Base-by-base conservation (phyloP, 768 basidiomycete species). In the Auriscalpium orientale region DNA sequence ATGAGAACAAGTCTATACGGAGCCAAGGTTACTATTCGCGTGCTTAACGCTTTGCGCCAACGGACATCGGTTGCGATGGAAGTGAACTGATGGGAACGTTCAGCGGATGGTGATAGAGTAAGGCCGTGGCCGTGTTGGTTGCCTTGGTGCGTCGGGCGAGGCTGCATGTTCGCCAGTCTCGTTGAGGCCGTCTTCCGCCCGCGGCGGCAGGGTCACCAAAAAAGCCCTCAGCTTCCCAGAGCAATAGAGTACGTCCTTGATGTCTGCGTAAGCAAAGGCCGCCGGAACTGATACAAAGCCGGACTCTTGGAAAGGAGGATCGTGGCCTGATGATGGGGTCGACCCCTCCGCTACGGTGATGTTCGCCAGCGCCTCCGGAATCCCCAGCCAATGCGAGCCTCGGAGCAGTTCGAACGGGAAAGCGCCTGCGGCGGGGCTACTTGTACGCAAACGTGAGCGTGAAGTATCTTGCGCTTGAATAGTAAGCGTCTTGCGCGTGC, bases 261-360 rank as follows among this genome's bases (percentile, higher is more conserved):
- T 79, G 63, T 92, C 89, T 8, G 87, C 91, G 56, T 80, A 84
- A 6, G 85, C 83, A 44, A 93, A 65, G 0, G 91, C 95, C 54
- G 90, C 88, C 13, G 83, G 79, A 37, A 92, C 83, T 3, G 85
- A 83, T 6, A 91, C 75, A 64, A 98, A 87, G 8, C 94, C 93
- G 50, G 90, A 91, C 51, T 94, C 90, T 40, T n/a, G n/a, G 90
- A 90, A 43, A 98, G 75, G 28, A 81, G 74, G 51, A 98, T 71
- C 0, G 89, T 91, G 16, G 91, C 85, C 69, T 94, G 64, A 98
- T 78, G 13, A 93, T 82, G 2, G 93, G 89, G 63, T 94, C 91
- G 22, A 80, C 69, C 11, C 84, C 88, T 9, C 89, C 90, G 1
- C 82, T 80, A 48, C 87, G 13, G 93, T 95, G 49, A 98, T 77